Percentiles rank a stretch among this genome's conserved stretches.
Evolutionary conservation across 1,139 yeast genomes (phyloP).

Genomic region (Yamadazyma sp.): DNA sequence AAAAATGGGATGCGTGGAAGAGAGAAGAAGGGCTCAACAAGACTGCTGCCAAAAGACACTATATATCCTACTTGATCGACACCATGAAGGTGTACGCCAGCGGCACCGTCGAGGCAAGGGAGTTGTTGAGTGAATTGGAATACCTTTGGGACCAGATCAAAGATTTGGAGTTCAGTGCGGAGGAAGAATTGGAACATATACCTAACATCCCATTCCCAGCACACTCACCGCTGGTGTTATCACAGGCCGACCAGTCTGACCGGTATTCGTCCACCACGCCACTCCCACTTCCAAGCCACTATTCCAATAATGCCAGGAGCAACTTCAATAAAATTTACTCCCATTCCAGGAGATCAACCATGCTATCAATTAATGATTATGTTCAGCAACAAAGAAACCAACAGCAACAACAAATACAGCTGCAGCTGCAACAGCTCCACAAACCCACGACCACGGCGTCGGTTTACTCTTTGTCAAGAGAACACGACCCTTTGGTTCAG

Average conservation of each 20-base stretch:
- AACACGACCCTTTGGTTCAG: conserved; percentile 5
- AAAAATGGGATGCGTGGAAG: conserved; percentile 89
- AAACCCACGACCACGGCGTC: conserved; percentile 10
- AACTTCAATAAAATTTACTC: conserved; percentile 47
- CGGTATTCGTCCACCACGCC: conserved; percentile 42
- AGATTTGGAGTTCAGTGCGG: conserved; percentile 42
- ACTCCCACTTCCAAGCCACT: conserved; percentile 17
- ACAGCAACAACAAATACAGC: conserved; percentile 18
- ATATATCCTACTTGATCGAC: conserved; percentile 65
- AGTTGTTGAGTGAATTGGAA: conserved; percentile 64
- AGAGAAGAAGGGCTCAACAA: conserved; percentile 67
- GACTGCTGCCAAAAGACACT: conserved; percentile 72
- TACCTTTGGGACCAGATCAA: conserved; percentile 75
- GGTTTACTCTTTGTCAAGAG: conserved; percentile 14
- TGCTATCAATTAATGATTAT: conserved; percentile 39
- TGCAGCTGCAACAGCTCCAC: conserved; percentile 7
- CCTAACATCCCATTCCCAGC: conserved; percentile 31
- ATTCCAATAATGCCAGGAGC: conserved; percentile 29
- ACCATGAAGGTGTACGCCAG: conserved; percentile 74
- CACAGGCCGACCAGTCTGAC: conserved; percentile 35
- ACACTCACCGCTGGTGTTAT: conserved; percentile 41
- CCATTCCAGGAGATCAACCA: conserved; percentile 43
- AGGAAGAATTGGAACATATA: conserved; percentile 27
- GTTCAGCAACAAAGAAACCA: conserved; percentile 36
- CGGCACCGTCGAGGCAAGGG: conserved; percentile 68